phyloP scores from a whole-genome alignment of 2,329 filamentous ascomycete species.

The Apiospora arundinis region DNA sequence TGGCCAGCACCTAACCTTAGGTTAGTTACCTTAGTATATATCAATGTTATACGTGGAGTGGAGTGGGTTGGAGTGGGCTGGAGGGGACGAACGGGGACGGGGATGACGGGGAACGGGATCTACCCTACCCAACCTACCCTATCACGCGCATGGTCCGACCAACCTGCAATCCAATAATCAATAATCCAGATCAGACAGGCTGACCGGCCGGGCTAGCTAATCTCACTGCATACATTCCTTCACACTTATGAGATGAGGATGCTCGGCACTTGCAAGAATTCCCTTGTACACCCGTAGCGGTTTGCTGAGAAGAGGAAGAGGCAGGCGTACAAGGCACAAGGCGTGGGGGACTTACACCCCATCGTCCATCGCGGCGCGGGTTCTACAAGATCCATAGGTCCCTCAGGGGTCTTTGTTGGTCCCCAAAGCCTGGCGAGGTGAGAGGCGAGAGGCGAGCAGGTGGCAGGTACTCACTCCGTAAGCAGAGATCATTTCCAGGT shows the following conservation, averaged over 20 bases:
- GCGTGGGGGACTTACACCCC: neutral
- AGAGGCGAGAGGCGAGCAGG: neutral
- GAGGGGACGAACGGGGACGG: neutral
- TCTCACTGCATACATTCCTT: slow-evolving; percentile 13
- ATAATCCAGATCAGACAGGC: slow-evolving; percentile 3
- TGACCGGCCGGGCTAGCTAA: neutral
- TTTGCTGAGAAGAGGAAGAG: neutral
- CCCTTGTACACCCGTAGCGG: neutral
- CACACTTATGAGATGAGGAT: neutral
- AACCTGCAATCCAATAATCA: neutral
- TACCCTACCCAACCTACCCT: neutral
- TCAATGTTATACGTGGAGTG: neutral
- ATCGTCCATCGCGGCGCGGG: neutral
- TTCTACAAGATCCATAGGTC: neutral
- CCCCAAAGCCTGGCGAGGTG: neutral
- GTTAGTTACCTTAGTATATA: too few species aligned
- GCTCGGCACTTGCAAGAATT: neutral
- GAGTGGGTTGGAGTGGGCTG: neutral
- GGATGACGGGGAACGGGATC: neutral
- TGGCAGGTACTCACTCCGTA: too few species aligned
- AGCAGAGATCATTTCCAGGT: slow-evolving; percentile 2
- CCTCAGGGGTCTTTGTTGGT: neutral
- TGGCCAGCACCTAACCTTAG: neutral
- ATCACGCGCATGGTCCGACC: neutral
- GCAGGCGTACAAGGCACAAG: neutral